Conservation (phyloP, 2,329 filamentous ascomycete species). For the Ascochyta koolunga region DNA sequence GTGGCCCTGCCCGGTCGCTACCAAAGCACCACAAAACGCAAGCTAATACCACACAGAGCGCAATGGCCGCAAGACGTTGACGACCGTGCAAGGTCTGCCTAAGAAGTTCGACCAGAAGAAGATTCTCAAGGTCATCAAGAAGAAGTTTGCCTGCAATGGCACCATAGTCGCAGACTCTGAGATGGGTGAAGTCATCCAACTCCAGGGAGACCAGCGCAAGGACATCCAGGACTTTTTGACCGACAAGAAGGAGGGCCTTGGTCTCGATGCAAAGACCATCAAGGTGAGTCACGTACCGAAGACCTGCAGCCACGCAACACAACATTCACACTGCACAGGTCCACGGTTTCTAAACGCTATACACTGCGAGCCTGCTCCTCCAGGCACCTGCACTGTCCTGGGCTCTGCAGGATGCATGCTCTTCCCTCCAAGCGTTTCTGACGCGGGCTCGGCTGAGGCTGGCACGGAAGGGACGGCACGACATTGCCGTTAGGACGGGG, state of each 20-base stretch:
- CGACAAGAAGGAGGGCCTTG: conserved; percentile 93
- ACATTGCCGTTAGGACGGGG: conserved; percentile 6
- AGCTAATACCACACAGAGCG: conserved; percentile 73
- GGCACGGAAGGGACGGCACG: conserved; percentile 15
- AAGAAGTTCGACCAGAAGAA: conserved; percentile 99
- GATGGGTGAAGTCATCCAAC: conserved; percentile 99
- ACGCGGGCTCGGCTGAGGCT: conserved; percentile 8
- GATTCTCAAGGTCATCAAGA: conserved; percentile 99
- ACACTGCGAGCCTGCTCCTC: conserved; percentile 23
- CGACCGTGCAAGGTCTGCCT: conserved; percentile 97
- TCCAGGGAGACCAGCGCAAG: conserved; percentile 99
- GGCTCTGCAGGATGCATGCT: conserved; percentile 4
- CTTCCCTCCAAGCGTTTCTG: conserved; percentile 5
- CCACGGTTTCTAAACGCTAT: conserved; percentile 43
- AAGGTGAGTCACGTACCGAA: conserved; percentile 65
- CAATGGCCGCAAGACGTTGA: conserved; percentile 99
- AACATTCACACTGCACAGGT: conserved; percentile 26
- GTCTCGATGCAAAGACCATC: conserved; percentile 95
- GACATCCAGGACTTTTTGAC: conserved; percentile 97
- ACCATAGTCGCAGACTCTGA: conserved; percentile 95
- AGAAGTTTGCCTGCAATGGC: conserved; percentile 99
- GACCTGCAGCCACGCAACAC: neutral
- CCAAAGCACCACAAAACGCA: neutral
- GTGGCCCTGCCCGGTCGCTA: conserved; percentile 3
- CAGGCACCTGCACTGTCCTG: conserved; percentile 8